phyloP scores from a whole-genome alignment of 805 yeast genomes.

The Cyberlindnera bimundalis region DNA sequence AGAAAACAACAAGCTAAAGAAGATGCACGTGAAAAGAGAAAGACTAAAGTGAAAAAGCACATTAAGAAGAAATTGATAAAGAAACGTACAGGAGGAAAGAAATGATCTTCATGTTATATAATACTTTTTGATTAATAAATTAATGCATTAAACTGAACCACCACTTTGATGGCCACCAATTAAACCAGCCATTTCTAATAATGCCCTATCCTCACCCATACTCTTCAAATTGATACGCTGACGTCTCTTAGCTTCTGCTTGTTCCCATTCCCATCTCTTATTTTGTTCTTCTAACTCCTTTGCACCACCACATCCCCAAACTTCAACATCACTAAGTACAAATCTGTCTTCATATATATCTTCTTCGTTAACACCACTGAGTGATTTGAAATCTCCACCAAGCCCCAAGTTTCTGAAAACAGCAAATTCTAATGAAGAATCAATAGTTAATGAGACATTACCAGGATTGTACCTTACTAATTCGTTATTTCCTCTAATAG shows the following conservation, averaged over 20 bases:
- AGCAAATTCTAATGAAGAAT: slow-evolving; percentile 75
- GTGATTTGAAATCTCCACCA: slow-evolving; percentile 47
- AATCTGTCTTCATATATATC: slow-evolving; percentile 65
- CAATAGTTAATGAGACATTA: slow-evolving; percentile 75
- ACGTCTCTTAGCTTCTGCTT: slow-evolving; percentile 75
- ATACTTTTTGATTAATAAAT: too few relatives aligned
- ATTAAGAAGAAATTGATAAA: slow-evolving; percentile 73
- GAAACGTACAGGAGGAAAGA: slow-evolving; percentile 37
- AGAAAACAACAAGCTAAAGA: slow-evolving; percentile 77
- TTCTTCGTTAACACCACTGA: slow-evolving; percentile 24
- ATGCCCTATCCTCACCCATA: slow-evolving; percentile 78
- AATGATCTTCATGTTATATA: too few relatives aligned
- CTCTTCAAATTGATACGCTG: slow-evolving; percentile 62
- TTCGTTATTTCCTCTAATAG: slow-evolving; percentile 38
- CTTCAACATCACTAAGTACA: slow-evolving; percentile 72
- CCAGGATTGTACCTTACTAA: slow-evolving; percentile 58
- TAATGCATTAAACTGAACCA: slow-evolving; percentile 44
- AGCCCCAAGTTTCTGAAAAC: slow-evolving; percentile 66
- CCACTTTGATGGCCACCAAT: slow-evolving; percentile 49
- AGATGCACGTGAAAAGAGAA: slow-evolving; percentile 73
- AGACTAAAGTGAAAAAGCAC: slow-evolving; percentile 79
- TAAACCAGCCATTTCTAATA: slow-evolving; percentile 78
- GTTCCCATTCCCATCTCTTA: slow-evolving; percentile 88
- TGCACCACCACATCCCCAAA: slow-evolving; percentile 87
- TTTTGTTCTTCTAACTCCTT: slow-evolving; percentile 75